Base-by-base conservation (phyloP, 2,329 filamentous ascomycete genomes). In the Chaetomiaceae sp. region DNA sequence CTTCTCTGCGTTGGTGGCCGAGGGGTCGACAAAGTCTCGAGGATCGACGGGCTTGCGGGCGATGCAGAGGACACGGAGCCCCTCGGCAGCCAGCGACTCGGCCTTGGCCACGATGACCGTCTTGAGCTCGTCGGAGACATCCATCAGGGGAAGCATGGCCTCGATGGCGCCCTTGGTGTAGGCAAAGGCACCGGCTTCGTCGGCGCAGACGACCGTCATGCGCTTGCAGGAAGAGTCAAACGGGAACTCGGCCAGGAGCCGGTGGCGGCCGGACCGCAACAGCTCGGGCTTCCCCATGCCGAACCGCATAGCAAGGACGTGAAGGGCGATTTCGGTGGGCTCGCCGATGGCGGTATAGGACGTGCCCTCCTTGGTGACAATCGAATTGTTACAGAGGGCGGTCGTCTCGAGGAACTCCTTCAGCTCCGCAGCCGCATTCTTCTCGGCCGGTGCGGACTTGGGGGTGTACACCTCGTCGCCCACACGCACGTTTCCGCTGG, bases 191-290 rank as follows among this genome's bases (percentile, higher is more conserved):
- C 69, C 69, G 38, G 62, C 66, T 7, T 67, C 66, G 38, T 64
- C 59, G 9, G 65, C 63, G 68, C 85, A 87, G 25, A 88, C 77
- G 44, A 89, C 85, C 33, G 83, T 85, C 86, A 89, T 89, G 54
- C 84, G 79, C 71, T 89, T 89, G 67, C 85, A 80, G 33, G 81
- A 80, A 0, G 85, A 88, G 65, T 89, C 85, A 62, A 89, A 89
- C 2, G 85, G 85, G 49, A 85, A 85, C 62, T 89, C 86, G 1
- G 81, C 78, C 9, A 86, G 62, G 40, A 84, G 69, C 6, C 25
- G 67, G 51, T 76, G 74, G 21, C 65, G 61, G n/a, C 68, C 68
- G 20, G 67, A 65, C 21, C 66, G 61, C 9, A 72, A 53, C 18
- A 75, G 59, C 3, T 70, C 66, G 1, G 68, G 63, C 64, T 77